A percentile compares a stretch with the other conserved stretches of the same genome.
phyloP scores from a whole-genome alignment of 31 red algal species.

The Porphyra umbilicalis region DNA sequence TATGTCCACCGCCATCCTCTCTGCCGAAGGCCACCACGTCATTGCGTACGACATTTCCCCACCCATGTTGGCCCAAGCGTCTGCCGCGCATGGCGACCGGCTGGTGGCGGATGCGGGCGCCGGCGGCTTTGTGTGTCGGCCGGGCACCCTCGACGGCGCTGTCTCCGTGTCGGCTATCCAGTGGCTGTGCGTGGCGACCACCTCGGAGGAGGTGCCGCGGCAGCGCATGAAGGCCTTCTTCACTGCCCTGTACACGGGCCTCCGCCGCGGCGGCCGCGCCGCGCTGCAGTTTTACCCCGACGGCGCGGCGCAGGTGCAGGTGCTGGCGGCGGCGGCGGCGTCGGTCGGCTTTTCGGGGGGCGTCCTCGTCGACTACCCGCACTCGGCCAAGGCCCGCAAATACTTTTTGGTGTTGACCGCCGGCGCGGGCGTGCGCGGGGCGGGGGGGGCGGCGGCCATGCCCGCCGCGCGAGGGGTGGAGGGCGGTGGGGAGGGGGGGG shows the following conservation, averaged over 20 bases:
- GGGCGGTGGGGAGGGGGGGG: background rate
- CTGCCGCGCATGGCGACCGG: constrained; percentile 65
- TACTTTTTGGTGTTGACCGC: constrained; percentile 70
- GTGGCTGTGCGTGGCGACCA: constrained; percentile 88
- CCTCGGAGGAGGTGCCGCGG: constrained; percentile 48
- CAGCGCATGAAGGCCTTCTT: constrained; percentile 77
- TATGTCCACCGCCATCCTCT: constrained; percentile 64
- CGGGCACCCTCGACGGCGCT: constrained; percentile 75
- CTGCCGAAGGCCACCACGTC: constrained; percentile 69
- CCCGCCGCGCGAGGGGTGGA: constrained; percentile 10
- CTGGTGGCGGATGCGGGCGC: constrained; percentile 60
- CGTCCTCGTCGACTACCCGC: constrained; percentile 89
- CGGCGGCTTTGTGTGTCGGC: constrained; percentile 48
- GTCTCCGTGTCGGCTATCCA: constrained; percentile 92
- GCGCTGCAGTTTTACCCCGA: constrained; percentile 95
- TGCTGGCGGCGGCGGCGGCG: constrained; percentile 53
- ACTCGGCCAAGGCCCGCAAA: constrained; percentile 87
- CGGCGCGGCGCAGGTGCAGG: constrained; percentile 53
- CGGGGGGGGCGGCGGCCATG: constrained; percentile 25
- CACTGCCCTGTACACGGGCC: constrained; percentile 61
- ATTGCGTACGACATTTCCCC: constrained; percentile 79
- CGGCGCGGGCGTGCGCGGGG: constrained; percentile 41
- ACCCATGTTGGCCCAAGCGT: constrained; percentile 67
- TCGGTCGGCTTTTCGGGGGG: constrained; percentile 85
- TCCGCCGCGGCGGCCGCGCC: constrained; percentile 60